A percentile compares a stretch with the other conserved stretches of the same genome.
Conservation (phyloP, 305 asterid genomes). For the Euphrasia arctica region DNA sequence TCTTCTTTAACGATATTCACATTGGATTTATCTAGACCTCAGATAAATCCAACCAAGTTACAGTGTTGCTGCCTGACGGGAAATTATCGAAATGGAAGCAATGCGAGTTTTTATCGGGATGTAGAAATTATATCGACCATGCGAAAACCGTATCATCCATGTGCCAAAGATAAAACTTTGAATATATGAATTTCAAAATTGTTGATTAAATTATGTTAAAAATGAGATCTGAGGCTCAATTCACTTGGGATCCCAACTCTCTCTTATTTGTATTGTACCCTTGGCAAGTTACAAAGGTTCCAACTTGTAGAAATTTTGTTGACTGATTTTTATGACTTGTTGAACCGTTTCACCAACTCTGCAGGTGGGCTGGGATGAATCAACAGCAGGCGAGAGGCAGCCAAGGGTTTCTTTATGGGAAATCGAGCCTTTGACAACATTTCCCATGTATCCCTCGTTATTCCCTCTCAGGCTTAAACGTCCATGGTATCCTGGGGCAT, state of each 20-base stretch:
- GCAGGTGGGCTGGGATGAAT: slow-evolving; percentile 99
- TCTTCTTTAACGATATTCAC: background rate
- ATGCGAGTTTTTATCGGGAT: background rate
- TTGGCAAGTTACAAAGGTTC: too few relatives aligned
- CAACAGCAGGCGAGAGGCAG: slow-evolving; percentile 97
- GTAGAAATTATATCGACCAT: background rate
- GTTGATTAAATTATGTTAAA: background rate
- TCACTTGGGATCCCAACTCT: too few relatives aligned
- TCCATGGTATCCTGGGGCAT: slow-evolving; percentile 95
- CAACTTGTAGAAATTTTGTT: background rate
- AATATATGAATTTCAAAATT: background rate
- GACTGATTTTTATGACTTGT: background rate
- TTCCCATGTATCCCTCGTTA: slow-evolving; percentile 91
- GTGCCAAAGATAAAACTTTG: background rate
- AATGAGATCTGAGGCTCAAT: too few relatives aligned
- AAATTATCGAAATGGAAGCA: background rate
- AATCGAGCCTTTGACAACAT: slow-evolving; percentile 94
- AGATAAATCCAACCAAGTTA: too few relatives aligned
- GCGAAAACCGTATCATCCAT: too few relatives aligned
- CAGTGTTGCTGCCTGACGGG: background rate
- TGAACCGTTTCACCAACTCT: slow-evolving; percentile 16
- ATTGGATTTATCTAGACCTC: too few relatives aligned
- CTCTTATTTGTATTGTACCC: too few relatives aligned
- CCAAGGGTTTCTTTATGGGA: slow-evolving; percentile 96
- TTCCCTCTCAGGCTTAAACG: slow-evolving; percentile 91